Evolutionary conservation across 2,329 filamentous ascomycete species (phyloP).

Genomic region (Talaromyces marneffei): DNA sequence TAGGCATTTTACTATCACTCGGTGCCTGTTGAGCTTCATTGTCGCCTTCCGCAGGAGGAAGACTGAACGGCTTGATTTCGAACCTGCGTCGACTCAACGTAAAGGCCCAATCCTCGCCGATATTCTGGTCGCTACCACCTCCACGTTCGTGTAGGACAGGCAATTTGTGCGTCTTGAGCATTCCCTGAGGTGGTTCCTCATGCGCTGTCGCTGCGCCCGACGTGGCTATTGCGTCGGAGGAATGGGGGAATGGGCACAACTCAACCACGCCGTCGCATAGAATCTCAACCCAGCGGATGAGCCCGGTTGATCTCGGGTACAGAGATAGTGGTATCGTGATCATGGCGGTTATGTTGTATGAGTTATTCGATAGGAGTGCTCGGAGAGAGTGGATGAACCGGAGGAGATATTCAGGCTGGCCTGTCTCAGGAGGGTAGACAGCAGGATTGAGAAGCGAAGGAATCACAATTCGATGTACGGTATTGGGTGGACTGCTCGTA

Average conservation of each 20-base stretch:
- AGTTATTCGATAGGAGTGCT: conserved; percentile 64
- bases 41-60: conserved; percentile 80
- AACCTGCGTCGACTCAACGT: conserved; percentile 78
- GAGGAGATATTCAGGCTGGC: conserved; percentile 66
- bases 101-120: conserved; percentile 84
- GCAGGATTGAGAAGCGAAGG: conserved; percentile 82
- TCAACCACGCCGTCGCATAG: conserved; percentile 82
- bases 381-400: conserved; percentile 76
- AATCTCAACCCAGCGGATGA: conserved; percentile 80
- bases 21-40: conserved; percentile 53
- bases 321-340: conserved; percentile 74
- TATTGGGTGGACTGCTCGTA: conserved; percentile 51
- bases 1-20: conserved; percentile 41
- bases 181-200: conserved; percentile 76
- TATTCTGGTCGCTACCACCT: conserved; percentile 64
- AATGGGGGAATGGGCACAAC: conserved; percentile 67
- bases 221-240: conserved; percentile 46
- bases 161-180: conserved; percentile 75
- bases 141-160: conserved; percentile 85
- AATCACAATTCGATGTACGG: conserved; percentile 75
- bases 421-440: conserved; percentile 64
- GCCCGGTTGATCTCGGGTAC: conserved; percentile 66
- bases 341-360: conserved; percentile 62
- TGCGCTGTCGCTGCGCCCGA: conserved; percentile 51
- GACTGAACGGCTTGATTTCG: conserved; percentile 77